phyloP scores from a whole-genome alignment of 140 eudicot species.

The Cichorium intybus region DNA sequence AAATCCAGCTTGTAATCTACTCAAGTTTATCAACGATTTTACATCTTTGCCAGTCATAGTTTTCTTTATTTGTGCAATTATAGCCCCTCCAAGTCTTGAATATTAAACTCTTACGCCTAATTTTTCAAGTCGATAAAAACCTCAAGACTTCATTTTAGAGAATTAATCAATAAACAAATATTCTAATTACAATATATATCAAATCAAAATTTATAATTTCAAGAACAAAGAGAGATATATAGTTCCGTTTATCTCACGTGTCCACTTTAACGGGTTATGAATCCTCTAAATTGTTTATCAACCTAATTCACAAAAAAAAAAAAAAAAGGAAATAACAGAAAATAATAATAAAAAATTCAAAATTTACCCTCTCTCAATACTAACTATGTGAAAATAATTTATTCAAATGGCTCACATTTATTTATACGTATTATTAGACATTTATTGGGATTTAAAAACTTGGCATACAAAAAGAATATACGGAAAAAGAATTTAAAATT shows the following conservation, averaged over 20 bases:
- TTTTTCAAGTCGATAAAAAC: background rate
- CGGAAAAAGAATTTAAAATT: background rate
- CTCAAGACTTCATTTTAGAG: background rate
- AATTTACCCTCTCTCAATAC: background rate
- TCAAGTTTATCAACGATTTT: background rate
- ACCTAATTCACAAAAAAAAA: background rate
- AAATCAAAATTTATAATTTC: too few relatives aligned
- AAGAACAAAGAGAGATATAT: background rate
- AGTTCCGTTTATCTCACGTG: background rate
- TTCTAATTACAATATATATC: background rate
- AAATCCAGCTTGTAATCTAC: background rate
- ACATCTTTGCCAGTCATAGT: background rate
- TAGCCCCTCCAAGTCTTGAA: background rate
- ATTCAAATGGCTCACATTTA: background rate
- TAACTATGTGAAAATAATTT: background rate
- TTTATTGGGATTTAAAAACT: background rate
- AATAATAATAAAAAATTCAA: background rate
- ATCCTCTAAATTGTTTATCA: background rate
- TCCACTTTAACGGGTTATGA: background rate
- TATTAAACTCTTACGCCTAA: background rate
- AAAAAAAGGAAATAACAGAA: too few relatives aligned
- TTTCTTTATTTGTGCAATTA: background rate
- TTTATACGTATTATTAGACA: background rate
- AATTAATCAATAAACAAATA: background rate
- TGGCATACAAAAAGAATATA: too few relatives aligned